These are phyloP conservation scores for Achaetomiella virescens DNA, from an alignment of 495 filamentous ascomycete species.

Conservation along the genomic window DNA sequence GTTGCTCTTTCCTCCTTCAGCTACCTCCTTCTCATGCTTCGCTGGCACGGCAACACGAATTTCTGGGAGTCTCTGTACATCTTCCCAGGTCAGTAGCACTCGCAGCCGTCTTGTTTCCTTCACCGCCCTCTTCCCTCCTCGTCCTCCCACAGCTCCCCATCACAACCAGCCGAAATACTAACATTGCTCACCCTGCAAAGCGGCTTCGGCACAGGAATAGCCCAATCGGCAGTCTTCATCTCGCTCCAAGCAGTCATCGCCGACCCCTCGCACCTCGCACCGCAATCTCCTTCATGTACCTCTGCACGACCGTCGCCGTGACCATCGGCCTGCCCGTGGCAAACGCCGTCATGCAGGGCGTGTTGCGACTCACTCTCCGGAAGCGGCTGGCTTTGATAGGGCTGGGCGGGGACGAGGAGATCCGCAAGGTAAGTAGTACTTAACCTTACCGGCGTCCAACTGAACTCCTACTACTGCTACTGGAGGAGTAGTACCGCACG, in stretches of 20 bases:
- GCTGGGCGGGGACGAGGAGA: constrained; percentile 13
- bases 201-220: constrained; percentile 50
- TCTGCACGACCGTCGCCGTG: constrained; percentile 45
- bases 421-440: constrained; percentile 19
- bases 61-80: constrained; percentile 59
- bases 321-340: constrained; percentile 47
- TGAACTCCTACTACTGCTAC: neutral
- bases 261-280: constrained; percentile 46
- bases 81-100: constrained; percentile 41
- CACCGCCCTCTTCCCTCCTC: constrained; percentile 28
- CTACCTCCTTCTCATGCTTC: constrained; percentile 51
- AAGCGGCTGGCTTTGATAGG: constrained; percentile 23
- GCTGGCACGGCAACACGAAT: constrained; percentile 58
- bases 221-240: constrained; percentile 49
- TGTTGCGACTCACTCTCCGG: constrained; percentile 22
- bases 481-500: neutral
- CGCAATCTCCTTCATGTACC: constrained; percentile 51
- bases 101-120: neutral
- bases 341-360: constrained; percentile 38
- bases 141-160: neutral
- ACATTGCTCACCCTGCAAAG: constrained; percentile 15
- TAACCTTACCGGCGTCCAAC: neutral
- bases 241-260: constrained; percentile 47
- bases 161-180: neutral
- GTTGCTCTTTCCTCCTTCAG: constrained; percentile 42